Evolutionary conservation across 306 rosid genomes (phyloP).

Genomic region (Astragalus membranaceus): DNA sequence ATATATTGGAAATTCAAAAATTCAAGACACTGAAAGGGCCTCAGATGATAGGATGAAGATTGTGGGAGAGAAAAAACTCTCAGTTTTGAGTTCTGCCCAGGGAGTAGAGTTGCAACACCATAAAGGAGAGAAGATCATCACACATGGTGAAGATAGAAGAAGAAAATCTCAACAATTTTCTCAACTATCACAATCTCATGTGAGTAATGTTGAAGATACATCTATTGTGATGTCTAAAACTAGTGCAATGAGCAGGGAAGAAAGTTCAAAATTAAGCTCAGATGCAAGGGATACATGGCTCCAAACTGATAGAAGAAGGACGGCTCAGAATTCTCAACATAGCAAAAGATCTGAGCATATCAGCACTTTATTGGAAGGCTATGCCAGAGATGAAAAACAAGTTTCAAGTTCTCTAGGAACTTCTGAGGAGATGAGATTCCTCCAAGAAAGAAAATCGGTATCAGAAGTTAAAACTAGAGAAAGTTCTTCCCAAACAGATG

Average conservation of each 20-base stretch:
- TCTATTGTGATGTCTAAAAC: conserved; percentile 33
- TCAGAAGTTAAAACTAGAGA: conserved; percentile 40
- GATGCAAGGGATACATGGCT: conserved; percentile 22
- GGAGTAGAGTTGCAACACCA: conserved; percentile 37
- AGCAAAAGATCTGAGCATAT: conserved; percentile 42
- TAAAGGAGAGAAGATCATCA: conserved; percentile 25
- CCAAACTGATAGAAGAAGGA: conserved; percentile 28
- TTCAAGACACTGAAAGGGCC: conserved; percentile 38
- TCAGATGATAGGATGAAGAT: conserved; percentile 30
- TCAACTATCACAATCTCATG: conserved; percentile 38
- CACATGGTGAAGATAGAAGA: conserved; percentile 27
- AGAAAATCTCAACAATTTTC: conserved; percentile 39
- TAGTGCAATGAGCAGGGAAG: conserved; percentile 33
- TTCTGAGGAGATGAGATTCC: conserved; percentile 28
- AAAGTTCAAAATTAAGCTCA: conserved; percentile 25
- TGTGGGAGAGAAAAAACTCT: conserved; percentile 28
- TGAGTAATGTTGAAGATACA: conserved; percentile 27
- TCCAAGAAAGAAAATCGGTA: conserved; percentile 29
- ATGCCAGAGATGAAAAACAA: conserved; percentile 32
- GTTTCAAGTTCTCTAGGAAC: conserved; percentile 33
- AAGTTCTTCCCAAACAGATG: conserved; percentile 44
- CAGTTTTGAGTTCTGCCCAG: conserved; percentile 31
- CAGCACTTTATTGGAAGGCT: conserved; percentile 27
- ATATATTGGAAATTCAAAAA: conserved; percentile 24
- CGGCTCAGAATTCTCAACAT: conserved; percentile 38